Percentiles rank a stretch among this genome's conserved stretches.
Conservation (phyloP, 495 filamentous ascomycete genomes). For the Aspergillus olivimuriae region DNA sequence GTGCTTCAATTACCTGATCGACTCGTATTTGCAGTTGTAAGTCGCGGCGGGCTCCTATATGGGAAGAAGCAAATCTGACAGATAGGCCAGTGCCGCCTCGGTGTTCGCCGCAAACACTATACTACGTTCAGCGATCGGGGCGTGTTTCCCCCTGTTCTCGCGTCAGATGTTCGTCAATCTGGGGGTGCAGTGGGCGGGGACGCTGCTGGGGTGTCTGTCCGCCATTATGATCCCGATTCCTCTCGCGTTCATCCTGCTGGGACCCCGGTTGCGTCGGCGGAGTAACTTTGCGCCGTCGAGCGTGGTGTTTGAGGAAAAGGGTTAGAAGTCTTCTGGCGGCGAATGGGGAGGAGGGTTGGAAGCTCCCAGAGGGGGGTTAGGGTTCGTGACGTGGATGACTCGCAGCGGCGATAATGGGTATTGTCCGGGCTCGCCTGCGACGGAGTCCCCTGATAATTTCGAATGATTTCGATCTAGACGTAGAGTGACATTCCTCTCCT, state of each 20-base stretch:
- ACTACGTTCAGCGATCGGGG: conserved; percentile 69
- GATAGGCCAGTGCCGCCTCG: conserved; percentile 60
- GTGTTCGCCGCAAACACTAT: conserved; percentile 88
- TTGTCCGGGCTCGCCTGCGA: too few relatives aligned
- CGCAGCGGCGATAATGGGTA: too few relatives aligned
- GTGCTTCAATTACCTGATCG: conserved; percentile 37
- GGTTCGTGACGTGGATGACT: too few relatives aligned
- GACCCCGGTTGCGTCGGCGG: conserved; percentile 25
- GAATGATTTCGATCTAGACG: too few relatives aligned
- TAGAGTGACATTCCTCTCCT: too few relatives aligned
- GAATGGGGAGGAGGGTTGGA: too few relatives aligned
- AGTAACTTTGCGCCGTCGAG: conserved; percentile 30
- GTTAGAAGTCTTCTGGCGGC: too few relatives aligned
- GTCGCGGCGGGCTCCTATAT: conserved; percentile 10
- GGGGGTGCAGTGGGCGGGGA: conserved; percentile 72
- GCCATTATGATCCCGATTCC: conserved; percentile 68
- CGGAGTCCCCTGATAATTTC: too few relatives aligned
- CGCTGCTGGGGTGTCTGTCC: conserved; percentile 69
- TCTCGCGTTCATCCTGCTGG: conserved; percentile 29
- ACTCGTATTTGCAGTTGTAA: conserved; percentile 59
- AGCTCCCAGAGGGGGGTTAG: too few relatives aligned
- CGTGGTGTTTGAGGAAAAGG: conserved; percentile 13
- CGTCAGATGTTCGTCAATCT: conserved; percentile 73
- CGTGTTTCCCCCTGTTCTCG: conserved; percentile 76
- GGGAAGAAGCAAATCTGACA: neutral